A percentile compares a stretch with the other conserved stretches of the same genome.
Conservation (phyloP, 495 filamentous ascomycete species). For the Penicillium fimorum region DNA sequence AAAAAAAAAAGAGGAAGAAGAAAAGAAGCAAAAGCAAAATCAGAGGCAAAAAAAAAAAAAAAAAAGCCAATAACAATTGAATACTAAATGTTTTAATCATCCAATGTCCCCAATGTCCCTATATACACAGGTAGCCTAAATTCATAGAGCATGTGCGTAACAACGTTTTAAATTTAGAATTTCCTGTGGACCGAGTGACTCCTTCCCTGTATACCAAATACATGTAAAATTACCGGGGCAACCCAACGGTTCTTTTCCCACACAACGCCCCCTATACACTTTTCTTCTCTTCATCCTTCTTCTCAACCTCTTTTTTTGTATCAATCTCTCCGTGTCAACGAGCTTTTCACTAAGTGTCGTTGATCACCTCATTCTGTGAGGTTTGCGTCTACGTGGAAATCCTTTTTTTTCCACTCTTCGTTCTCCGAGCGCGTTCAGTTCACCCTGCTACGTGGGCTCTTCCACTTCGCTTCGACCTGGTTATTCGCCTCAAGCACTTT, state of each 20-base stretch:
- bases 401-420: conserved; percentile 18
- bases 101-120: too few relatives aligned
- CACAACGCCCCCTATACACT: conserved; percentile 20
- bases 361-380: conserved; percentile 33
- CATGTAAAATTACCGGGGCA: conserved; percentile 12
- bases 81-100: too few relatives aligned
- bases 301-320: conserved; percentile 18
- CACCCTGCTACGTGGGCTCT: conserved; percentile 11
- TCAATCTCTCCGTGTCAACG: conserved; percentile 35
- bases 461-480: conserved; percentile 10
- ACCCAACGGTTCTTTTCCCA: conserved; percentile 20
- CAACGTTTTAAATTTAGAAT: conserved; percentile 8
- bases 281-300: conserved; percentile 21
- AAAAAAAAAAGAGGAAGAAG: neutral
- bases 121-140: too few relatives aligned
- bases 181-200: conserved; percentile 5
- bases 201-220: conserved; percentile 8
- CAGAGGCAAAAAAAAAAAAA: too few relatives aligned
- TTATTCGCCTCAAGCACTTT: conserved; percentile 11
- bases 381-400: conserved; percentile 33
- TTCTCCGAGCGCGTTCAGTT: conserved; percentile 10
- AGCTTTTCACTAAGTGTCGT: conserved; percentile 58
- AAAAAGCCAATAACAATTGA: too few relatives aligned
- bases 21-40: too few relatives aligned
- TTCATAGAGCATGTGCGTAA: neutral